phyloP scores from a whole-genome alignment of 139 green algal genomes.

The Desmodesmus armatus region DNA sequence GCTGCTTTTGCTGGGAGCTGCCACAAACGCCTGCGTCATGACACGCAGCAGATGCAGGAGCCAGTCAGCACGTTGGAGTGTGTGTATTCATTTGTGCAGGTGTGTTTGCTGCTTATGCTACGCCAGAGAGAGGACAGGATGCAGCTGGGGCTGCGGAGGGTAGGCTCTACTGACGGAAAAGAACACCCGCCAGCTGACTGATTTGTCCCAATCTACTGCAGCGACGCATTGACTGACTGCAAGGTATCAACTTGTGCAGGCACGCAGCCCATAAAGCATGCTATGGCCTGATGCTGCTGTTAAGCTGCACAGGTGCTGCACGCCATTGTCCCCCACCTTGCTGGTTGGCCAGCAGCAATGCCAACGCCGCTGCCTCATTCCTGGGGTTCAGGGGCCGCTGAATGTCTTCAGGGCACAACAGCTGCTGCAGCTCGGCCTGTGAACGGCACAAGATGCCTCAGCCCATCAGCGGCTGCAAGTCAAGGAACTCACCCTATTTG shows the following conservation, averaged over 20 bases:
- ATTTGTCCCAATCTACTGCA: background rate
- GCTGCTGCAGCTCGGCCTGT: background rate
- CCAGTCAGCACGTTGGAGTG: background rate
- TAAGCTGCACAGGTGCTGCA: background rate
- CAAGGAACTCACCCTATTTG: too few relatives aligned
- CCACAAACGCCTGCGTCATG: constrained; percentile 31
- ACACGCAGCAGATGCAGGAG: background rate
- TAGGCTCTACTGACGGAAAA: background rate
- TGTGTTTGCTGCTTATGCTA: too few relatives aligned
- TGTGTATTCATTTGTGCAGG: too few relatives aligned
- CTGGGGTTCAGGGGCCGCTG: constrained; percentile 55
- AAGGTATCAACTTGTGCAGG: background rate
- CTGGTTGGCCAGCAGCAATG: constrained; percentile 59
- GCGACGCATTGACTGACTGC: background rate
- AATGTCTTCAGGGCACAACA: background rate
- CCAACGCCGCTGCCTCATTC: constrained; percentile 77
- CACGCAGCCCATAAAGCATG: background rate
- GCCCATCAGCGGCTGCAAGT: too few relatives aligned
- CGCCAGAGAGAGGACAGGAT: background rate
- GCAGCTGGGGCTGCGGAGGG: background rate
- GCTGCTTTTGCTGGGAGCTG: background rate
- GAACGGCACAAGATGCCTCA: too few relatives aligned
- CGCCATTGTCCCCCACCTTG: background rate
- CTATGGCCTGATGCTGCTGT: background rate
- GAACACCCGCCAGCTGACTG: background rate